Evolutionary conservation across 2,329 filamentous ascomycete species (phyloP), one percentile per base, ranked within the genome.

Genomic region (Ascochyta fabae): DNA sequence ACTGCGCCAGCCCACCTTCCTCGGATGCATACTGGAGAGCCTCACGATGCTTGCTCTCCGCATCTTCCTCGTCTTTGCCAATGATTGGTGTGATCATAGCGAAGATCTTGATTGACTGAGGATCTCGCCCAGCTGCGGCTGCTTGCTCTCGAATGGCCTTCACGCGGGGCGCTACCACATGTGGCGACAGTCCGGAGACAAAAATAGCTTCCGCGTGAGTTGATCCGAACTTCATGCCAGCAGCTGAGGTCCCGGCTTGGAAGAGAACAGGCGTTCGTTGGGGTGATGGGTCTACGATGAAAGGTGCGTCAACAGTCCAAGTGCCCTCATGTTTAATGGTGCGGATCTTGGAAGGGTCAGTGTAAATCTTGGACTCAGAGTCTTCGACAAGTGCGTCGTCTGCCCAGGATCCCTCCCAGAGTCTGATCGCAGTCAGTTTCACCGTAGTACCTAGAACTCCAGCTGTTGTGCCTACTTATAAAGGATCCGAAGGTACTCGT

Each of bases 171-270:
- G 81, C 81, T 23, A 86, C 83, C 0, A 86, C 82, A 1, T 79
- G 76, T 0, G 88, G 85, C 1, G 82, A 82, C 66, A 89, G 86
- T 0, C 85, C 85, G 0, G 83, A 85, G 0, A 88, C 82, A 62
- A 90, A 90, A 50, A 90, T 86, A 4, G 82, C 86, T 66, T 90
- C 88, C 1, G 88, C 88, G 66, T 90, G 86, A 58, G 86, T 84
- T 0, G 86, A 84, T 0, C 86, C 86, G 64, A 90, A 90, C 0
- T 77, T 75, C 69, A 86, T 87, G 3, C 86, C 87, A 0, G 86
- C 81, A 36, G 80, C 81, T 0, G 85, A 88, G 0, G 87, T 88
- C 0, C 88, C 88, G 0, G 88, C 88, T 70, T 90, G 88, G 6
- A 90, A 79, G 3, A 90, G 80, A 0, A 90, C 78, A 0, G 88